Percentiles rank a stretch among this genome's conserved stretches.
These are phyloP conservation scores for Epithemia pelagica DNA, from an alignment of 108 stramenopile species.

Conservation along the genomic window DNA sequence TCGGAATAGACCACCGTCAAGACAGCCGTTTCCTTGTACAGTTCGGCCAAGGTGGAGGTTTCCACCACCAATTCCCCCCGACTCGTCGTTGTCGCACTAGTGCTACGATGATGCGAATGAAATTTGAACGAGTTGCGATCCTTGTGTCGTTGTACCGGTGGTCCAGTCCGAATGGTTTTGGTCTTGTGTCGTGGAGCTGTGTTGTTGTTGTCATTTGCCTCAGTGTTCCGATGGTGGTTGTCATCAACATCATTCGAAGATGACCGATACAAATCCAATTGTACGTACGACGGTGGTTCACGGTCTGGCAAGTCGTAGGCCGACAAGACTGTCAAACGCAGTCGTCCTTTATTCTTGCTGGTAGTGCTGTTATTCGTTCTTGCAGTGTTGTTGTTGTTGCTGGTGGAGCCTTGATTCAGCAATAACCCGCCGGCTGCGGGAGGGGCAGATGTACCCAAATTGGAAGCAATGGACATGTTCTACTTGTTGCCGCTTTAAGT, in stretches of 20 bases:
- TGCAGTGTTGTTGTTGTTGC: background rate
- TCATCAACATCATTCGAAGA: no score
- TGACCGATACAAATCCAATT: slow-evolving; percentile 29
- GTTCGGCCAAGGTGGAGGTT: slow-evolving; percentile 31
- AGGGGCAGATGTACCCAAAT: background rate
- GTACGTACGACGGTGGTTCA: slow-evolving; percentile 43
- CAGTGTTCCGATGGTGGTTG: slow-evolving; percentile 3
- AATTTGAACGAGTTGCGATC: slow-evolving; percentile 79
- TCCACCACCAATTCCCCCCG: slow-evolving; percentile 15
- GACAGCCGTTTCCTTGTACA: slow-evolving; percentile 38
- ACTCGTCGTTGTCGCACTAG: slow-evolving; percentile 6
- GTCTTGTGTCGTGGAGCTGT: background rate
- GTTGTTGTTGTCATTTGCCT: background rate
- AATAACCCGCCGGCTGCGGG: background rate
- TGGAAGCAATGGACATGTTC: background rate
- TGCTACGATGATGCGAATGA: background rate
- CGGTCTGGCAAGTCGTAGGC: slow-evolving; percentile 61
- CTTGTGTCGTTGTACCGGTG: slow-evolving; percentile 62
- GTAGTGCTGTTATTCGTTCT: slow-evolving; percentile 1
- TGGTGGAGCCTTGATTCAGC: background rate
- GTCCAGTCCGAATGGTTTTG: slow-evolving; percentile 46
- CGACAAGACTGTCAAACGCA: slow-evolving; percentile 51
- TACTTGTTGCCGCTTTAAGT: no score
- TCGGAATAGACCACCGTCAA: slow-evolving; percentile 37
- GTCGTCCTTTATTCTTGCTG: slow-evolving; percentile 21